Percentiles rank a stretch among this genome's conserved stretches.
Conservation (phyloP, 1,284 basidiomycete species). For the Bondarzewia mesenterica region DNA sequence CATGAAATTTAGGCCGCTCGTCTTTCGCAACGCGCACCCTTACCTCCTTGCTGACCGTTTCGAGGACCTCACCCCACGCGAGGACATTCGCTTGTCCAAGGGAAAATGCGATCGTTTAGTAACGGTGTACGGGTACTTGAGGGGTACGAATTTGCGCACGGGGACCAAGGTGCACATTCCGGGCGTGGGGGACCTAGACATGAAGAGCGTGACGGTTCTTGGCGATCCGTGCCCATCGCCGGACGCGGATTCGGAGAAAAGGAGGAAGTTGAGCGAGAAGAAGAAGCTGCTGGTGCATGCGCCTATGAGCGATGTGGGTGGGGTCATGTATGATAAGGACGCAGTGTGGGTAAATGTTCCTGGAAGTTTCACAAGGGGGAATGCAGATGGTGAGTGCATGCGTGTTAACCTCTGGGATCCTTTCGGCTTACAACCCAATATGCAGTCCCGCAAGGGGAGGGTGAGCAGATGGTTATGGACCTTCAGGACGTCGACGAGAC, state of each 20-base stretch:
- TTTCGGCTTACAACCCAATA: too few species aligned
- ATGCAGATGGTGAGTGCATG: constrained; percentile 41
- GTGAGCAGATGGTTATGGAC: constrained; percentile 96
- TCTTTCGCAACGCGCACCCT: constrained; percentile 93
- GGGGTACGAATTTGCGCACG: constrained; percentile 81
- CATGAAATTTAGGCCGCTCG: constrained; percentile 97
- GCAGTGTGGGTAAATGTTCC: constrained; percentile 98
- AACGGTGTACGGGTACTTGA: constrained; percentile 92
- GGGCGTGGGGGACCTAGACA: constrained; percentile 83
- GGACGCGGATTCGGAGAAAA: constrained; percentile 86
- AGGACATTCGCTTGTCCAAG: constrained; percentile 67
- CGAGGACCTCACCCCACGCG: constrained; percentile 90
- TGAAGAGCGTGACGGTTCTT: constrained; percentile 70
- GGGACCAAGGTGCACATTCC: constrained; percentile 91
- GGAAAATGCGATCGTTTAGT: constrained; percentile 89
- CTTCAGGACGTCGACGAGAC: constrained; percentile 84
- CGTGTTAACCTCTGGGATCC: background rate
- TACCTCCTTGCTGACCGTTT: constrained; percentile 95
- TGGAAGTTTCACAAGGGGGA: constrained; percentile 81
- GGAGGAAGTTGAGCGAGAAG: constrained; percentile 91
- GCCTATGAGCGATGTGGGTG: constrained; percentile 98
- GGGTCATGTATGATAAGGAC: constrained; percentile 97
- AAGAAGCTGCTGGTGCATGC: constrained; percentile 90
- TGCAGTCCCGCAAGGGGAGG: constrained; percentile 75
- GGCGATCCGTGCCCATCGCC: constrained; percentile 95